Evolutionary conservation across 164 flowering plant species (phyloP), one percentile per base, ranked within the genome.

Genomic region (Pachysandra terminalis): DNA sequence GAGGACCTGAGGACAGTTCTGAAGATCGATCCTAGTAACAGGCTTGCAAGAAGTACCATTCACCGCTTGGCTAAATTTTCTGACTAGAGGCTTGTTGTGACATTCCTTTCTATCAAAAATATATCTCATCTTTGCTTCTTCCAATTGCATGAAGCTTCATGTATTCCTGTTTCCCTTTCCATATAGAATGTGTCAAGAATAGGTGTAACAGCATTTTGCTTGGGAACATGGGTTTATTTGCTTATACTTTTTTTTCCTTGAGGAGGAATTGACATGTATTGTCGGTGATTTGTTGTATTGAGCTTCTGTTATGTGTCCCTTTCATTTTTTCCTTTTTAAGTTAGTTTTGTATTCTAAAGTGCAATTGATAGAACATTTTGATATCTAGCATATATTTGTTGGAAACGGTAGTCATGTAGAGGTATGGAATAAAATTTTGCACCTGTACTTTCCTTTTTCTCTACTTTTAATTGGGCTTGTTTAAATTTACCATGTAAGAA

Each of bases 31-130:
- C 98, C 98, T 32, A 75, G 79, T 52, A 95, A 95, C 75, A 83
- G 98, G 72, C 74, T 95, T 69, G 99, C 99, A n/a, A 85, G 88
- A 81, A 90, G 97, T 61, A 92, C 97, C 63, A 73, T 95, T 68
- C 99, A 95, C 56, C 97, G 98, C 66, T 78, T 95, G 82, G 69
- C 73, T 24, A 80, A 95, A 72, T 49, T 95, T 91, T 93, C 94
- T 0, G 89, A 68, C 2, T 93, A 85, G 72, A 69, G 64, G 62
- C 67, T 56, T 48, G 54, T 63, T 54, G 15, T 21, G 37, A 28
- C 56, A 49, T 23, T 10, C 25, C n/a, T n/a, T 61, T 26, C 70
- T 66, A 9, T 22, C 25, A 45, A 10, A 24, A 62, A n/a, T 56
- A 28, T 27, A 16, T 19, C 60, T 51, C 61, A 25, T 54, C 67